phyloP scores from a whole-genome alignment of 768 basidiomycete species.

The Inosperma sp. region DNA sequence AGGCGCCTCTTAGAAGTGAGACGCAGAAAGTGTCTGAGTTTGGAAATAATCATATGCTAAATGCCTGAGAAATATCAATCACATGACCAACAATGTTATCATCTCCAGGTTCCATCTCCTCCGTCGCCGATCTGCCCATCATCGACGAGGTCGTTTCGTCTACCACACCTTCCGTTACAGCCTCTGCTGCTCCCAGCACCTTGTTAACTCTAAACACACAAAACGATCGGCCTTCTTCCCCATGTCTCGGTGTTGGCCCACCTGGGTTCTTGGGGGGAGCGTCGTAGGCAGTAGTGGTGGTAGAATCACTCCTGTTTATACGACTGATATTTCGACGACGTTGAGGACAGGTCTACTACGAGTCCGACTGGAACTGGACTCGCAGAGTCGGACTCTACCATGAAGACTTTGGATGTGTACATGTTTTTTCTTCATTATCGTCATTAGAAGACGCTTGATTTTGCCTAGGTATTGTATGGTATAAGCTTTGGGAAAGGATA shows the following conservation, averaged over 20 bases:
- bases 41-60: no score
- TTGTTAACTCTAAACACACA: constrained; percentile 64
- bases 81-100: no score
- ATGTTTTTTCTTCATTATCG: constrained; percentile 25
- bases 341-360: constrained; percentile 25
- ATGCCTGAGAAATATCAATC: no score
- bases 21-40: no score
- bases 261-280: constrained; percentile 82
- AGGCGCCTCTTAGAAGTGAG: no score
- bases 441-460: constrained; percentile 11
- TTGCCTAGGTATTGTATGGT: constrained; percentile 65
- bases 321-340: constrained; percentile 52
- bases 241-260: constrained; percentile 38
- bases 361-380: no score
- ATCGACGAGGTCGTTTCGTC: constrained; percentile 24
- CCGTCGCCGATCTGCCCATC: constrained; percentile 30
- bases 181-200: constrained; percentile 16
- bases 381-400: constrained; percentile 72
- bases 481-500: constrained; percentile 91
- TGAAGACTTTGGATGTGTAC: constrained; percentile 81
- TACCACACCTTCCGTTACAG: constrained; percentile 17
- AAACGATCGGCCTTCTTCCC: constrained; percentile 70
- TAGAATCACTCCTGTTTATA: constrained; percentile 81
- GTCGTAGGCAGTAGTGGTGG: constrained; percentile 29
- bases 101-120: no score